A percentile compares a stretch with the other conserved stretches of the same genome.
Conservation (phyloP, 176 grass and related monocot genomes). For the Sorghum bicolor region Sorghum_bicolor_NCBIv3 NC_012872.2:62433501-62434000, state of each 20-base stretch:
- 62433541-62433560: neutral
- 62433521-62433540: neutral
- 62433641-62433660: slow-evolving; percentile 68
- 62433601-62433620: slow-evolving; percentile 72
- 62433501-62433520: neutral
- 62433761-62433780: slow-evolving; percentile 25
- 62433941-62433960: neutral
- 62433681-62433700: slow-evolving; percentile 77
- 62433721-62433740: slow-evolving; percentile 83
- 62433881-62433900: neutral
- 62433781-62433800: neutral
- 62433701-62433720: slow-evolving; percentile 77
- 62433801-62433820: neutral
- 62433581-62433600: slow-evolving; percentile 51
- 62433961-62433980: slow-evolving; percentile 59
- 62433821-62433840: neutral
- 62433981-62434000: slow-evolving; percentile 91
- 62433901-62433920: neutral
- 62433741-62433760: slow-evolving; percentile 84
- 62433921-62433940: neutral
- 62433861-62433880: neutral
- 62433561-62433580: neutral
- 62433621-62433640: slow-evolving; percentile 83
- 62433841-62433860: neutral
- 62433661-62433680: slow-evolving; percentile 94